Conservation (phyloP, 2,329 filamentous ascomycete species). For the Calonectria leucothoes region DNA sequence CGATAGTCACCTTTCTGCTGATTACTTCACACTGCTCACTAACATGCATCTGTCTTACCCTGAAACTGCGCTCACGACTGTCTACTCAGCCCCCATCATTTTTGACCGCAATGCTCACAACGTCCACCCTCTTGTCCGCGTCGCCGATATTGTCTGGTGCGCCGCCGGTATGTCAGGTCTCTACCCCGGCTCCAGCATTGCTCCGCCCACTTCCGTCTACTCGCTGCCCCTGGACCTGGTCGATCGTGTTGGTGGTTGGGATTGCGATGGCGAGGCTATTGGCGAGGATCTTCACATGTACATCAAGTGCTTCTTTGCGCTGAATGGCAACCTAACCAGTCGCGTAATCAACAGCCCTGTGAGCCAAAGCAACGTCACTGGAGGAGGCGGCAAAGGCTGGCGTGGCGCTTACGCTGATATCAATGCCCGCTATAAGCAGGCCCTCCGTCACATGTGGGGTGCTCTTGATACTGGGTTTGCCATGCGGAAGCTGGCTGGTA, state of each 20-base stretch:
- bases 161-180: constrained; percentile 77
- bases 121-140: constrained; percentile 75
- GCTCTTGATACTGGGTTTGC: constrained; percentile 76
- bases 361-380: constrained; percentile 78
- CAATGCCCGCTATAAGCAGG: constrained; percentile 76
- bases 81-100: constrained; percentile 78
- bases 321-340: constrained; percentile 75
- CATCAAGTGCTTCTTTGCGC: constrained; percentile 80
- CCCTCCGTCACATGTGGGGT: constrained; percentile 81
- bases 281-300: constrained; percentile 84
- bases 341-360: constrained; percentile 75
- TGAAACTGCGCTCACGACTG: constrained; percentile 69
- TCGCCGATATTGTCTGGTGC: constrained; percentile 79
- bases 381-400: constrained; percentile 65
- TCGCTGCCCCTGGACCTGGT: constrained; percentile 75
- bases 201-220: constrained; percentile 80
- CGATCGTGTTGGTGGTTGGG: constrained; percentile 79
- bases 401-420: constrained; percentile 68
- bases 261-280: constrained; percentile 76
- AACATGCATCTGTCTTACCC: constrained; percentile 71
- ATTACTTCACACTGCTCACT: constrained; percentile 75
- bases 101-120: constrained; percentile 80
- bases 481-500: constrained; percentile 66
- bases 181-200: constrained; percentile 71
- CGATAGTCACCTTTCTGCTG: constrained; percentile 76